phyloP scores from a whole-genome alignment of 768 basidiomycete species.

The Leucosporidium scottii region DNA sequence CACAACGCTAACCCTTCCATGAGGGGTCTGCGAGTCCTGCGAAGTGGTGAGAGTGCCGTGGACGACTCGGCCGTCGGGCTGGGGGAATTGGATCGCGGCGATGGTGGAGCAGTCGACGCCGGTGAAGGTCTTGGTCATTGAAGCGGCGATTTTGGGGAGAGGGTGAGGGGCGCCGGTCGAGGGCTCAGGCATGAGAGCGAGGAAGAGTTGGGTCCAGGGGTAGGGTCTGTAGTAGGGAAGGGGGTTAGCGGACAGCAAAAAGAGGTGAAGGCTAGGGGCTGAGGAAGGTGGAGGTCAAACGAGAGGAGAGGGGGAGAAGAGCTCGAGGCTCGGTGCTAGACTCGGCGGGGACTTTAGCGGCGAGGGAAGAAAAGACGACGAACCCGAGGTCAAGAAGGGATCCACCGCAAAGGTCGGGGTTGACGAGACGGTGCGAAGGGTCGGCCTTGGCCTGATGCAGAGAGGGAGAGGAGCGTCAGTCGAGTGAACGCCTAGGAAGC shows the following conservation, averaged over 20 bases:
- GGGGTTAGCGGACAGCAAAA: too few relatives aligned
- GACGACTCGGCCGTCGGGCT: constrained; percentile 15
- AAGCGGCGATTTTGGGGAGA: constrained; percentile 7
- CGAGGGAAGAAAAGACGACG: constrained; percentile 26
- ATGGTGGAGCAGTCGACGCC: constrained; percentile 25
- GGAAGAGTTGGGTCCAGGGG: constrained; percentile 37
- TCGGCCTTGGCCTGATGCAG: too few relatives aligned
- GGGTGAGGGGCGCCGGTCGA: neutral
- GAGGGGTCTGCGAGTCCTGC: constrained; percentile 4
- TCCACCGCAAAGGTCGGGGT: constrained; percentile 41
- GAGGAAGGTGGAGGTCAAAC: too few relatives aligned
- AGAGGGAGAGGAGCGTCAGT: too few relatives aligned
- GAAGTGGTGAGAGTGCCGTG: constrained; percentile 21
- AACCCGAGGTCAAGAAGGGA: constrained; percentile 42
- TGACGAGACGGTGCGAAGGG: constrained; percentile 36
- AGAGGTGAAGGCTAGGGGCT: too few relatives aligned
- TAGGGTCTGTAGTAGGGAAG: constrained; percentile 35
- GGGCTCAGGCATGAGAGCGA: neutral
- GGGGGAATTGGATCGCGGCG: constrained; percentile 20
- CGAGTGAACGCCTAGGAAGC: too few relatives aligned
- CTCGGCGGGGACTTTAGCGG: neutral
- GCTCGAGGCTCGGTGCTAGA: neutral
- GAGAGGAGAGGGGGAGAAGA: neutral
- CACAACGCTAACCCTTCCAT: constrained; percentile 5
- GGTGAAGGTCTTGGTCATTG: constrained; percentile 10